Percentiles rank a stretch among this genome's conserved stretches.
Evolutionary conservation across 768 basidiomycete species (phyloP).

Genomic region (Holtermanniella nyarrowii): DNA sequence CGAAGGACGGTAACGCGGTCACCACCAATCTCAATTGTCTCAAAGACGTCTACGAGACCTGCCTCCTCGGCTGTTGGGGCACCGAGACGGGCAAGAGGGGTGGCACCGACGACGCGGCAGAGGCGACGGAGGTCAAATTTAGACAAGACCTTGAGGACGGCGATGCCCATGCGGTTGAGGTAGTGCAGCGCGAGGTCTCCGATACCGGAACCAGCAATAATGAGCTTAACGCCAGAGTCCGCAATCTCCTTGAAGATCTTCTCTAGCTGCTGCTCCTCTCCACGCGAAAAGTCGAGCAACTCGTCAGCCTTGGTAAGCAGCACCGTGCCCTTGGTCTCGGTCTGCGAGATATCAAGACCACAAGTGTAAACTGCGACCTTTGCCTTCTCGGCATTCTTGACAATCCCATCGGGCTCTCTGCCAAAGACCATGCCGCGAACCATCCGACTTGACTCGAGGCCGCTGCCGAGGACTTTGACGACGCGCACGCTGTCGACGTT

Average conservation of each 20-base stretch:
- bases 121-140: conserved; percentile 94
- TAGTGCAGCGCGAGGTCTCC: conserved; percentile 96
- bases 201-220: conserved; percentile 84
- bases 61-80: conserved; percentile 95
- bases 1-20: conserved; percentile 95
- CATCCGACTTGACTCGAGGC: conserved; percentile 69
- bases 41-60: conserved; percentile 84
- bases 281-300: conserved; percentile 90
- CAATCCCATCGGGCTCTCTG: conserved; percentile 78
- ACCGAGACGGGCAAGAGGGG: conserved; percentile 88
- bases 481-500: conserved; percentile 97
- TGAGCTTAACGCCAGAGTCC: conserved; percentile 83
- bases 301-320: conserved; percentile 90
- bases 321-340: conserved; percentile 98
- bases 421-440: conserved; percentile 98
- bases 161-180: conserved; percentile 84
- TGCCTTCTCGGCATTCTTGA: conserved; percentile 72
- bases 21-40: conserved; percentile 91
- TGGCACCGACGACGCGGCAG: conserved; percentile 91
- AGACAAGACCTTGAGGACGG: conserved; percentile 91
- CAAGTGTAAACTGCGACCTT: conserved; percentile 96
- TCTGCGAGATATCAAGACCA: conserved; percentile 85
- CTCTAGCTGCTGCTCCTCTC: conserved; percentile 94
- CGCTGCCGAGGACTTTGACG: conserved; percentile 97
- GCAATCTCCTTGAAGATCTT: conserved; percentile 98